Evolutionary conservation across 441 rosid genomes (phyloP).

Genomic region (Syzygium syzygioides): DNA sequence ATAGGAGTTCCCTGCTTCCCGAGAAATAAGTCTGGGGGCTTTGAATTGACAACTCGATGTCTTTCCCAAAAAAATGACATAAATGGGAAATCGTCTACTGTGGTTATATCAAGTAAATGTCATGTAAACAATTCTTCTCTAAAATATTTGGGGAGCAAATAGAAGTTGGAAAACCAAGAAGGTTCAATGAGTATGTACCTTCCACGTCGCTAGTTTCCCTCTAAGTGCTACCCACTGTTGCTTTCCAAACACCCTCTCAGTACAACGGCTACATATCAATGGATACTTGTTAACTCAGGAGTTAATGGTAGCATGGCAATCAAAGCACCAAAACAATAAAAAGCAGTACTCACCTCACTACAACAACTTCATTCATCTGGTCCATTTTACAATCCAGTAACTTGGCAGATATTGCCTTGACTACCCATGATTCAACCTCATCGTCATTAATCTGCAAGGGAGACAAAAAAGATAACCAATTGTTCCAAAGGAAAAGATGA

Average conservation of each 20-base stretch:
- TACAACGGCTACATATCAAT: conserved; percentile 45
- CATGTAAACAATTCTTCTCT: neutral
- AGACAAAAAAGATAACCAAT: neutral
- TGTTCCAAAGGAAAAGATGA: neutral
- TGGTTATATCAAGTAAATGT: neutral
- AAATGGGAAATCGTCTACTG: neutral
- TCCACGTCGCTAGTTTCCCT: conserved; percentile 72
- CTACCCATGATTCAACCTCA: conserved; percentile 93
- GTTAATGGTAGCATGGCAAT: neutral
- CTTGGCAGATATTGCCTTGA: conserved; percentile 80
- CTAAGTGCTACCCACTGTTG: conserved; percentile 80
- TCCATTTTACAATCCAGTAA: conserved; percentile 88
- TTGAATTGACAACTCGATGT: neutral
- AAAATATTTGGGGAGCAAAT: neutral
- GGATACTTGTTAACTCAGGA: neutral
- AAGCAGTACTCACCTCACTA: conserved; percentile 47
- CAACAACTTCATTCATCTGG: conserved; percentile 84
- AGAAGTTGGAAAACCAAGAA: neutral
- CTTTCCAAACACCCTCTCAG: conserved; percentile 70
- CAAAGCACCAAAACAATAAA: neutral
- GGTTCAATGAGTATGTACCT: conserved; percentile 37
- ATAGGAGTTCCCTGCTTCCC: neutral
- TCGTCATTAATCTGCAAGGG: conserved; percentile 53
- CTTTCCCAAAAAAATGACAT: neutral
- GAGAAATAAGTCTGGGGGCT: neutral